Conservation (phyloP, 495 filamentous ascomycete genomes). For the Xylaria curta region DNA sequence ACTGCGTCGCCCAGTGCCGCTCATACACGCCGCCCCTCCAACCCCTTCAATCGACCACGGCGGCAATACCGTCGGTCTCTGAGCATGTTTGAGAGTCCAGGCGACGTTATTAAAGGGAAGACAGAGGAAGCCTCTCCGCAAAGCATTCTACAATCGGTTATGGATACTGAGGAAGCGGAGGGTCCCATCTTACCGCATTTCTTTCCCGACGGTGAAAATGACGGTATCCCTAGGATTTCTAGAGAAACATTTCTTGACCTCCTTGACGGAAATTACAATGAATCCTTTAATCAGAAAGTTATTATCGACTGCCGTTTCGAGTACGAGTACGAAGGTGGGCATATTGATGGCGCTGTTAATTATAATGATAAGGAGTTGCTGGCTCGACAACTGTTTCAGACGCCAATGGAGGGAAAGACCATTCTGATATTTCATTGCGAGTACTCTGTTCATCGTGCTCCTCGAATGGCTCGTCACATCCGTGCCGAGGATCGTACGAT, state of each 20-base stretch:
- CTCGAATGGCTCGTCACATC: slow-evolving; percentile 90
- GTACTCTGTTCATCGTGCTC: slow-evolving; percentile 96
- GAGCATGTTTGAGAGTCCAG: slow-evolving; percentile 96
- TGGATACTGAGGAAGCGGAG: slow-evolving; percentile 73
- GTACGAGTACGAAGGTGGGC: slow-evolving; percentile 97
- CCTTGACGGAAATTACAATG: slow-evolving; percentile 83
- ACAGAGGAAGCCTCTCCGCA: slow-evolving; percentile 60
- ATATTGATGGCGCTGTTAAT: slow-evolving; percentile 91
- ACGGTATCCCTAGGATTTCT: slow-evolving; percentile 86
- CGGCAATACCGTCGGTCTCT: slow-evolving; percentile 89
- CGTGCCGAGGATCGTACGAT: slow-evolving; percentile 82
- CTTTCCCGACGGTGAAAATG: slow-evolving; percentile 77
- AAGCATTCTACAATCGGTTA: slow-evolving; percentile 68
- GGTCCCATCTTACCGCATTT: slow-evolving; percentile 83
- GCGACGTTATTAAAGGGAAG: slow-evolving; percentile 78
- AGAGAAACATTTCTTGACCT: slow-evolving; percentile 79
- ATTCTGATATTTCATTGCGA: slow-evolving; percentile 96
- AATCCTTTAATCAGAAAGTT: slow-evolving; percentile 74
- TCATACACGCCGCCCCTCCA: slow-evolving; percentile 73
- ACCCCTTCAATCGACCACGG: slow-evolving; percentile 75
- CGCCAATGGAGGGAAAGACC: slow-evolving; percentile 67
- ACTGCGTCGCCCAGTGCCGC: slow-evolving; percentile 75
- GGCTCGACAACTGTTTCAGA: slow-evolving; percentile 75
- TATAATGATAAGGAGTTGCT: slow-evolving; percentile 93
- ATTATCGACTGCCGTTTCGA: slow-evolving; percentile 98